Conservation (phyloP, 306 rosid genomes). For the Lathyrus aphaca region DNA sequence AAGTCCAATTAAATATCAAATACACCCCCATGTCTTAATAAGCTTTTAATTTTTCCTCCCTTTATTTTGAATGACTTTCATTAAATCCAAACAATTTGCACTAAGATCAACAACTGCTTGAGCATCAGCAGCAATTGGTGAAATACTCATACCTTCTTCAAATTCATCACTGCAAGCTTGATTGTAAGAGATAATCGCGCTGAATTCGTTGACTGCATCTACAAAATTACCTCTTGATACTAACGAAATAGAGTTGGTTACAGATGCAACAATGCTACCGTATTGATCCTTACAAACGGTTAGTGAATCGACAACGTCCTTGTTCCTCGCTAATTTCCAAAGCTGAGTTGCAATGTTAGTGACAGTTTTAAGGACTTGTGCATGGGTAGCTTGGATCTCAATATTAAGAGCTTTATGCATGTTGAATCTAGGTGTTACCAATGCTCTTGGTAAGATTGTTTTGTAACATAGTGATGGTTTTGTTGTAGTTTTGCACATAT, state of each 20-base stretch:
- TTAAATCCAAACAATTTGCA: constrained; percentile 8
- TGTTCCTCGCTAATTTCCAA: accelerated
- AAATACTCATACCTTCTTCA: not conserved
- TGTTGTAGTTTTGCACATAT: constrained; percentile 1
- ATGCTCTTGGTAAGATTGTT: constrained; percentile 15
- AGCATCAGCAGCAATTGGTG: not conserved
- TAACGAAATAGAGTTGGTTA: accelerated
- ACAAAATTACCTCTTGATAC: accelerated
- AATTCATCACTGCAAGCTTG: not conserved
- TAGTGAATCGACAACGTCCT: not conserved
- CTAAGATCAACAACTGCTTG: not conserved
- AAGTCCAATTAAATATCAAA: not conserved
- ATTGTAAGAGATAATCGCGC: not conserved
- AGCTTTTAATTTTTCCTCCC: accelerated
- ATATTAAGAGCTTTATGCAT: not conserved
- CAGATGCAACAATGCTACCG: not conserved
- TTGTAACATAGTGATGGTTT: not conserved
- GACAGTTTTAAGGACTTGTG: not conserved
- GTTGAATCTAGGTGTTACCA: not conserved
- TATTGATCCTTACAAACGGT: not conserved
- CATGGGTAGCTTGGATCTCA: not conserved
- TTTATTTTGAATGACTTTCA: constrained; percentile 28
- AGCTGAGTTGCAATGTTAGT: not conserved
- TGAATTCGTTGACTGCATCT: not conserved
- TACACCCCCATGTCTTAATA: not conserved